Base-by-base conservation (phyloP, 2,329 filamentous ascomycete species). In the Penicillium decumbens region DNA sequence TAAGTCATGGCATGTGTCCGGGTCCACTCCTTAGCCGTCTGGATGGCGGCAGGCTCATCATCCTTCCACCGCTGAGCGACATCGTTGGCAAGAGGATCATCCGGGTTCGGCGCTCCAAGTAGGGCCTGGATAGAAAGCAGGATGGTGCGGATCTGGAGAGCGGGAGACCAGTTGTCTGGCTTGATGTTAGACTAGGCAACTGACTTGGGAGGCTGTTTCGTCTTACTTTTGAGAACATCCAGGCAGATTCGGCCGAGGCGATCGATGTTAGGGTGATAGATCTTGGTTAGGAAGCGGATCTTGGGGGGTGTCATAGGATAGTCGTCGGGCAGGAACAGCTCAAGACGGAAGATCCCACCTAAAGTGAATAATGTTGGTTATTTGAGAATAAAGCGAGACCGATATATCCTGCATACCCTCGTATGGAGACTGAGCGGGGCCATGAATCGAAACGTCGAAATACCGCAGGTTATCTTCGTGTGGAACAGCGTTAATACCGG, bases 291-390 rank as follows among this genome's bases (percentile, higher is more conserved):
- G 74, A 98, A 98, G 47, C 93, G 88, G 67, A 98, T 96, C 79
- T 96, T 96, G 40, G 93, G 93, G 46, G 93, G 92, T 29, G 90
- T 95, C 93, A 98, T 98, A 37, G 93, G 93, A 71, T 98, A 98
- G 76, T 98, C 93, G 66, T 98, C 93, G 39, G 95, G 95, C 23
- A 98, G 81, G 72, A 98, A 98, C 18, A 98, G 83, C 73, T 98
- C 93, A 54, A 97, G 86, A 73, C 95, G 92, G 79, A 98, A 98
- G 57, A 95, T 81, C 42, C 95, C 93, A 55, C 81, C 83, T 83
- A 64, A 9, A 54, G 47, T 3, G 37, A 40, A 39, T 33, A 10
- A 27, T 18, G 33, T 48, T 47, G 29, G 49, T 48, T 38, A 18
- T 40, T 51, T 43, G 38, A 51, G 42, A 27, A 30, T 37, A 54